phyloP scores from a whole-genome alignment of 2,329 filamentous ascomycete genomes.

The Fusarium aywerte region DNA sequence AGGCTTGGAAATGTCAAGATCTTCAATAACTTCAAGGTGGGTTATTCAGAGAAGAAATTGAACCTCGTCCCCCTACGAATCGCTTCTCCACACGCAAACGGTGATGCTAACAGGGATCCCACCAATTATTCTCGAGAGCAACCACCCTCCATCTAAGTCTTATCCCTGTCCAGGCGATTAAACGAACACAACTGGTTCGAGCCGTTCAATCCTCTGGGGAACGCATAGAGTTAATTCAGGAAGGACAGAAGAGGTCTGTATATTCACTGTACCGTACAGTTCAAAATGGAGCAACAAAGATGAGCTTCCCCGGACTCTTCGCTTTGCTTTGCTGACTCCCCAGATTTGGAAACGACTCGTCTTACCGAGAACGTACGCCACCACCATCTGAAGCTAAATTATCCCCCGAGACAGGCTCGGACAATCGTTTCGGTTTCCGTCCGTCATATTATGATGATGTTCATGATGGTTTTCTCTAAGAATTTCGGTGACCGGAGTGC shows the following conservation, averaged over 20 bases:
- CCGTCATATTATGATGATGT: constrained; percentile 31
- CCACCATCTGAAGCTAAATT: constrained; percentile 28
- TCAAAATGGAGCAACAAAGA: not conserved
- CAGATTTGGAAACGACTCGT: constrained; percentile 23
- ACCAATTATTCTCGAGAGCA: constrained; percentile 29
- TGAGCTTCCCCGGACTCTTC: constrained; percentile 21
- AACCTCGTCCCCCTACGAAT: constrained; percentile 24
- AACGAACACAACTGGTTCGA: constrained; percentile 36
- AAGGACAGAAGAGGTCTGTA: constrained; percentile 1
- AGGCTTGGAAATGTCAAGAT: not conserved
- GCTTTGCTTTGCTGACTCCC: constrained; percentile 3
- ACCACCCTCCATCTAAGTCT: constrained; percentile 31
- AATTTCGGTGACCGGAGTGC: constrained; percentile 21
- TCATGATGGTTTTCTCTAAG: constrained; percentile 4
- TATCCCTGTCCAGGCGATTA: constrained; percentile 28
- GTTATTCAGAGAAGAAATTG: constrained; percentile 15
- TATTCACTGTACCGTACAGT: not conserved
- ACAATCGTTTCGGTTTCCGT: constrained; percentile 20
- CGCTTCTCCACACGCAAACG: constrained; percentile 36
- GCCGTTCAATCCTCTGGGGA: constrained; percentile 24
- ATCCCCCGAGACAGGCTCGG: constrained; percentile 15
- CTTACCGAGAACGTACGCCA: constrained; percentile 19
- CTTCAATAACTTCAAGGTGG: not conserved
- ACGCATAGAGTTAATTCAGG: constrained; percentile 24
- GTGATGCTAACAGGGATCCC: constrained; percentile 25